Conservation (phyloP, 2,329 filamentous ascomycete species). For the Sporothrix mexicana region DNA sequence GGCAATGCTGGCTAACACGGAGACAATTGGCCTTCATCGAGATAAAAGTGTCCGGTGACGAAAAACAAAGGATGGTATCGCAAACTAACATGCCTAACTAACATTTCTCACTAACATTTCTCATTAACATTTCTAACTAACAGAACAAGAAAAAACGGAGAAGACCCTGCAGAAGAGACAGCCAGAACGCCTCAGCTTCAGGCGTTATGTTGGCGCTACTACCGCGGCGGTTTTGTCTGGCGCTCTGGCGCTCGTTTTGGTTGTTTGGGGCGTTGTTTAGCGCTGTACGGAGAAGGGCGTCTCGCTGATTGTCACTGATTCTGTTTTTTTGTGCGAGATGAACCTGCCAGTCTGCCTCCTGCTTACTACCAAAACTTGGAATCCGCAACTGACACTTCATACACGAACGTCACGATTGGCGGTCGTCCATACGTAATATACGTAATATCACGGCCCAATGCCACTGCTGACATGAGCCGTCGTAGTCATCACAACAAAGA, state of each 20-base stretch:
- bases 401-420: no score
- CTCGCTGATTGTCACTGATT: not conserved
- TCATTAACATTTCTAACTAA: not conserved
- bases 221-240: not conserved
- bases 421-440: no score
- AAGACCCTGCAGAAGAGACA: constrained; percentile 6
- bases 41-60: not conserved
- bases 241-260: constrained; percentile 4
- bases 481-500: no score
- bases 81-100: no score
- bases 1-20: not conserved
- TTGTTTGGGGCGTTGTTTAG: not conserved
- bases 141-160: not conserved
- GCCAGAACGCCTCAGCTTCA: not conserved
- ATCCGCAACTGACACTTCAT: no score
- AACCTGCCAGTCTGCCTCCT: no score
- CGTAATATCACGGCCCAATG: no score
- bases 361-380: no score
- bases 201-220: not conserved
- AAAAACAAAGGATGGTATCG: no score
- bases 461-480: no score
- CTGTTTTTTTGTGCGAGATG: no score
- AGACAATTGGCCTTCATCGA: not conserved
- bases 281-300: not conserved
- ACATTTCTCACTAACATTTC: no score